Percentiles rank a stretch among this genome's conserved stretches.
These are phyloP conservation scores for Madurella fahalii DNA, from an alignment of 2,329 filamentous ascomycete species.

Conservation along the genomic window DNA sequence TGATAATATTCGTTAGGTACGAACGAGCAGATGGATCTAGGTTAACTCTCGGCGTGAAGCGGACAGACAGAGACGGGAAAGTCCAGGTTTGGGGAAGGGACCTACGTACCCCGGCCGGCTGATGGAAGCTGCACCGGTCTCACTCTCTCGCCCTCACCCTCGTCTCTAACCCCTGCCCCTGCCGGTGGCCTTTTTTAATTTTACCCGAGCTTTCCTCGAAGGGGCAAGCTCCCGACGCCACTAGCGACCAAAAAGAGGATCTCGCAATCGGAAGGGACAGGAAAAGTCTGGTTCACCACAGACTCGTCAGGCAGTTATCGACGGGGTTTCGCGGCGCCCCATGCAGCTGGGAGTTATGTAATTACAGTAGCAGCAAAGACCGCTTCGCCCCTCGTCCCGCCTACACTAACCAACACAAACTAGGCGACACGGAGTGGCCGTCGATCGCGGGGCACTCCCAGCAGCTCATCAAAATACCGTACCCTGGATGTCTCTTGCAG, in stretches of 20 bases:
- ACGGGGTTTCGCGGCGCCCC: constrained; percentile 14
- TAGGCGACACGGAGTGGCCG: too few species aligned
- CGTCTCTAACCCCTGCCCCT: constrained; percentile 3
- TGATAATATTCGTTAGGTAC: background rate
- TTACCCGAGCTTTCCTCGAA: constrained; percentile 24
- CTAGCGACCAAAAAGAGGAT: constrained; percentile 13
- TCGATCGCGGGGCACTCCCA: too few species aligned
- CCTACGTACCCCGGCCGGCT: constrained; percentile 8
- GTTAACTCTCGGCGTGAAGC: too few species aligned
- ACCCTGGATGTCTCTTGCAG: too few species aligned
- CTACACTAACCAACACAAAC: too few species aligned
- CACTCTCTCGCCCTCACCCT: too few species aligned
- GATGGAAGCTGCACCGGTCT: constrained; percentile 6
- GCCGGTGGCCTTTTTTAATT: constrained; percentile 2
- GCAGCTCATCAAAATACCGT: too few species aligned
- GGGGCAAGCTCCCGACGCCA: constrained; percentile 18
- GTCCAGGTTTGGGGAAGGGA: background rate
- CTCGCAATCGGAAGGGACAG: constrained; percentile 4
- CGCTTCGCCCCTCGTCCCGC: too few species aligned
- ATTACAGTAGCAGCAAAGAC: too few species aligned
- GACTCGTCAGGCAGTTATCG: constrained; percentile 8
- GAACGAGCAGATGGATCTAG: too few species aligned
- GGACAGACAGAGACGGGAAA: too few species aligned
- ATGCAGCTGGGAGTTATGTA: background rate
- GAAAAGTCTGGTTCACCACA: background rate